Base-by-base conservation (phyloP, 2,329 filamentous ascomycete genomes). In the Aspergillus sp. region DNA sequence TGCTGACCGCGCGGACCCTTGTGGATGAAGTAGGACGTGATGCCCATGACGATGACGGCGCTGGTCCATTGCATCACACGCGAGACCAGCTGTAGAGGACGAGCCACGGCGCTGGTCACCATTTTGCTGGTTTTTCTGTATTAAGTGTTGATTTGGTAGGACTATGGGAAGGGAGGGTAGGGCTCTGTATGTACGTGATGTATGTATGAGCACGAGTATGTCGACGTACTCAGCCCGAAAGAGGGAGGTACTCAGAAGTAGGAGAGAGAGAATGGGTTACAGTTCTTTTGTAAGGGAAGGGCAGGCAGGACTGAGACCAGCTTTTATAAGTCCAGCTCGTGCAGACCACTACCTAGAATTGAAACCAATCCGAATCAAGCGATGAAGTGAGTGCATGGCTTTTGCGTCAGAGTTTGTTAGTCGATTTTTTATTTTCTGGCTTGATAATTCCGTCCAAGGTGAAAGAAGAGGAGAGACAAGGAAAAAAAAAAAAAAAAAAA, bases 31-130 rank as follows among this genome's bases (percentile, higher is more conserved):
- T 73, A 77, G 12, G 72, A 74, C 1, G 72, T 73, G 52, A 79
- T 72, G 47, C 76, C 76, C 67, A 78, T 71, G 11, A 79, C 76
- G 58, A 80, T 78, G 54, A 72, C 72, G 5, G 76, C 71, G 54
- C 71, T 75, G 46, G 62, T 61, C 76, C 76, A 80, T 61, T 75
- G 72, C 54, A 80, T 31, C 51, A 67, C 52, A 14, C 71, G 69
- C 22, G 58, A 62, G 49, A 55, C 46, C 55, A 77, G 68, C 64
- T 74, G 71, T 20, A 76, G 22, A 5, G 74, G 73, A 12, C 73
- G 68, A 22, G 67, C 55, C 14, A 74, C 47, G 14, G 66, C 36
- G 32, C 63, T 70, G 24, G 70, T 67, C 29, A 72, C 59, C 54
- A 61, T 56, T 58, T 65, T 71, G 59, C 22, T 49, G 42, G 31